These are phyloP conservation scores for Ophiostoma sp. DNA, from an alignment of 2,329 filamentous ascomycete genomes.

Conservation along the genomic window DNA sequence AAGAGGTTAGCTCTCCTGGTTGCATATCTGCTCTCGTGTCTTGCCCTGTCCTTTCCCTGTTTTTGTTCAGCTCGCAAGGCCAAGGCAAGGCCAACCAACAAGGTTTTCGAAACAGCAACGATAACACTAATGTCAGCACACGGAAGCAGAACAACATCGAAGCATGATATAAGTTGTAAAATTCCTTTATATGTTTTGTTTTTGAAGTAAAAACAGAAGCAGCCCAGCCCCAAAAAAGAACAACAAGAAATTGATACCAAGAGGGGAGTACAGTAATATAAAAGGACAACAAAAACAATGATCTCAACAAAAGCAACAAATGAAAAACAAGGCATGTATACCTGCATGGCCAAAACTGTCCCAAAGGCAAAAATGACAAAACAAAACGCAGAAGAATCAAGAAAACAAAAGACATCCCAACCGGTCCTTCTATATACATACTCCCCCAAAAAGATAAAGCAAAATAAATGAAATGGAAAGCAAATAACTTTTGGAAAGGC, in stretches of 20 bases:
- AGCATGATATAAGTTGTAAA: neutral
- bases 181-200: neutral
- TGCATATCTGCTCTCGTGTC: too few relatives aligned
- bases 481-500: constrained; percentile 8
- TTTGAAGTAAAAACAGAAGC: neutral
- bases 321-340: neutral
- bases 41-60: too few relatives aligned
- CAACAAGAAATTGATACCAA: neutral
- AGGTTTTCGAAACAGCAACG: neutral
- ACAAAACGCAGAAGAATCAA: neutral
- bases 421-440: constrained; percentile 18
- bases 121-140: neutral
- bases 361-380: neutral
- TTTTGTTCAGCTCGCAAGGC: too few relatives aligned
- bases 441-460: constrained; percentile 6
- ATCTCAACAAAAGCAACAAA: neutral
- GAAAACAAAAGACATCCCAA: constrained; percentile 10
- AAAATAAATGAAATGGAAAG: neutral
- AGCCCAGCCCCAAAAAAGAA: neutral
- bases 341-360: neutral
- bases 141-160: neutral
- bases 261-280: neutral
- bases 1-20: too few relatives aligned
- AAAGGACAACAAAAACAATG: neutral
- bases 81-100: neutral